A percentile compares a stretch with the other conserved stretches of the same genome.
These are phyloP conservation scores for Blastosporella zonata DNA, from an alignment of 1,284 basidiomycete genomes.

Conservation along the genomic window DNA sequence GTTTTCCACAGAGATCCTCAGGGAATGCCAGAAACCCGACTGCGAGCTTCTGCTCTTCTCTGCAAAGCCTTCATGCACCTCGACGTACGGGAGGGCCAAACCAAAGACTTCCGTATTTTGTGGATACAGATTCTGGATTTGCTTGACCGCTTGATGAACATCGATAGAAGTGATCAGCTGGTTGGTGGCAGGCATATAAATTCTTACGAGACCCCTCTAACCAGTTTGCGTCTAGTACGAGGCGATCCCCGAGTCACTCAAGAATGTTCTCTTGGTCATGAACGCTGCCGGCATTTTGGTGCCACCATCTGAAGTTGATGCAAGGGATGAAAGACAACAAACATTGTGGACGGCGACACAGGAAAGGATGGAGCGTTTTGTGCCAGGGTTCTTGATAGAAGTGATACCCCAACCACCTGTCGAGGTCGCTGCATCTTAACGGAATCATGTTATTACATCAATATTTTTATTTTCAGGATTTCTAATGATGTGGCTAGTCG, in stretches of 20 bases:
- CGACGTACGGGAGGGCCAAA: slow-evolving; percentile 70
- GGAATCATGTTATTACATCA: background rate
- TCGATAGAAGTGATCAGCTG: slow-evolving; percentile 81
- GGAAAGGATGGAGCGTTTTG: slow-evolving; percentile 82
- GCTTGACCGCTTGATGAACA: slow-evolving; percentile 86
- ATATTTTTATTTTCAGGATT: background rate
- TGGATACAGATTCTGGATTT: slow-evolving; percentile 94
- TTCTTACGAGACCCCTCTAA: slow-evolving; percentile 8
- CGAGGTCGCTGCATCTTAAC: slow-evolving; percentile 1
- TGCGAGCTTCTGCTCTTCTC: slow-evolving; percentile 83
- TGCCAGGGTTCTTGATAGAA: slow-evolving; percentile 83
- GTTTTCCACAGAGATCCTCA: slow-evolving; percentile 77
- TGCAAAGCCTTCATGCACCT: slow-evolving; percentile 97
- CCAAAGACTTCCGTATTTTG: slow-evolving; percentile 70
- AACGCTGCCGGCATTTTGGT: slow-evolving; percentile 82
- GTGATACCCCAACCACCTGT: slow-evolving; percentile 47
- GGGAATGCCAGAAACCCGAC: slow-evolving; percentile 87
- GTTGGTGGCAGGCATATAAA: slow-evolving; percentile 46
- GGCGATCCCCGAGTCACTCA: slow-evolving; percentile 93
- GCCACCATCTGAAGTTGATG: slow-evolving; percentile 56
- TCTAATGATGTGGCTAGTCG: background rate
- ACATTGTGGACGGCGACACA: slow-evolving; percentile 83
- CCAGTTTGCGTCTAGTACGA: slow-evolving; percentile 64
- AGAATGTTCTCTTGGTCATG: slow-evolving; percentile 97
- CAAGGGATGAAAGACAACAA: slow-evolving; percentile 64